A percentile compares a stretch with the other conserved stretches of the same genome.
Evolutionary conservation across 2,329 filamentous ascomycete genomes (phyloP).

Genomic region (Pseudogymnoascus sp.): DNA sequence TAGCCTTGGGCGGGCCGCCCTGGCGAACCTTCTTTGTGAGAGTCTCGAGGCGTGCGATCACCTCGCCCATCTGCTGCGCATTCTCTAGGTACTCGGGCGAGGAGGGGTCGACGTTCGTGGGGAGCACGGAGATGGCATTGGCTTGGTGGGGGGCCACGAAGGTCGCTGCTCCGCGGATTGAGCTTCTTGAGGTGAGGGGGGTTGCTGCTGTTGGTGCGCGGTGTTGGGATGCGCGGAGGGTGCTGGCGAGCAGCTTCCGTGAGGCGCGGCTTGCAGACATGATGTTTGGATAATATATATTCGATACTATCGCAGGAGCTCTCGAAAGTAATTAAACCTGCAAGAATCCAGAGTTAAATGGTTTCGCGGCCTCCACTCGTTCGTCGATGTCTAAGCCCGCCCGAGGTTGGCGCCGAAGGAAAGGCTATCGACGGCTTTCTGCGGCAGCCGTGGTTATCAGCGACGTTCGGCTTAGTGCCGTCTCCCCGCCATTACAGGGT

Average conservation of each 20-base stretch:
- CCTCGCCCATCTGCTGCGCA: conserved; percentile 65
- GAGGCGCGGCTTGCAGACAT: conserved; percentile 45
- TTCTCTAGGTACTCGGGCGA: conserved; percentile 80
- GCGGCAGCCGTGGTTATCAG: conserved; percentile 2
- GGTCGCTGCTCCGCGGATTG: conserved; percentile 48
- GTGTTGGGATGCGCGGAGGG: conserved; percentile 30
- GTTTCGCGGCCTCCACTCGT: not conserved
- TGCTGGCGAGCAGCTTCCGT: conserved; percentile 39
- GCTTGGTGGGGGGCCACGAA: conserved; percentile 79
- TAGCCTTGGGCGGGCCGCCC: conserved; percentile 74
- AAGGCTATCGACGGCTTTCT: conserved; percentile 2
- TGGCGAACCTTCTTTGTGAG: conserved; percentile 65
- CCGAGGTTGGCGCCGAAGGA: not conserved
- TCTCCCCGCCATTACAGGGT: conserved; percentile 1
- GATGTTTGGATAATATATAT: conserved; percentile 14
- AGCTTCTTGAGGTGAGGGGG: conserved; percentile 10
- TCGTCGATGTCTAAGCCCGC: not conserved
- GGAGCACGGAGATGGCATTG: conserved; percentile 72
- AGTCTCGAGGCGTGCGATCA: conserved; percentile 59
- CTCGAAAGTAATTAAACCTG: not conserved
- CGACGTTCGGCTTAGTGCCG: not conserved
- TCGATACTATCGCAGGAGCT: not conserved
- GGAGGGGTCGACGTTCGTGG: conserved; percentile 66
- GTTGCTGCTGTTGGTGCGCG: conserved; percentile 20
- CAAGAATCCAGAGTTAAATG: conserved; percentile 6